Percentiles rank a stretch among this genome's conserved stretches.
Conservation (phyloP, 306 rosid genomes). For the Medicago ruthenica region DNA sequence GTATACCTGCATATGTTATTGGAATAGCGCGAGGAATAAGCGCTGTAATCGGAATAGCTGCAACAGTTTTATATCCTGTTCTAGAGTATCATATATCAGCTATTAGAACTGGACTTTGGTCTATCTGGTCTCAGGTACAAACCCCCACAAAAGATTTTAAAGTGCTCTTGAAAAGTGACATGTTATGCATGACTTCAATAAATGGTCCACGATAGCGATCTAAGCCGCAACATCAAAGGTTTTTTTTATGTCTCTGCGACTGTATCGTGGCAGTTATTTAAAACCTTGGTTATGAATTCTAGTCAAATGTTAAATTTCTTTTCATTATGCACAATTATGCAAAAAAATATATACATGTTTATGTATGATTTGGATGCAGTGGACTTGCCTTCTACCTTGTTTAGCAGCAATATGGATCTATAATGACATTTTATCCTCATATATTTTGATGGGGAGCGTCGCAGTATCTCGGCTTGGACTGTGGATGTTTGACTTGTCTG, state of each 20-base stretch:
- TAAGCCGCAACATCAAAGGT: background rate
- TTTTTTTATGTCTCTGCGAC: background rate
- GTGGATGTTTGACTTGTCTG: constrained; percentile 90
- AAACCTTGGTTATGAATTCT: background rate
- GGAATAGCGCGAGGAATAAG: constrained; percentile 81
- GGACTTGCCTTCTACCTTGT: constrained; percentile 75
- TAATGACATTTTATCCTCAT: constrained; percentile 56
- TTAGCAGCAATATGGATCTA: constrained; percentile 66
- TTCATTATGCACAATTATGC: constrained; percentile 1
- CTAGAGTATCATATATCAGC: constrained; percentile 63
- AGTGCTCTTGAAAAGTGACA: constrained; percentile 1
- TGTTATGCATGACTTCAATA: background rate
- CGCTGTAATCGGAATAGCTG: constrained; percentile 74
- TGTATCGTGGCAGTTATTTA: background rate
- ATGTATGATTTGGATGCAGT: constrained; percentile 53
- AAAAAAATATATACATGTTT: background rate
- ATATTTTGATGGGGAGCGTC: constrained; percentile 81
- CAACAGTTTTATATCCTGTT: constrained; percentile 70
- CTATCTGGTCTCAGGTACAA: constrained; percentile 87
- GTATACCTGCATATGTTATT: constrained; percentile 76
- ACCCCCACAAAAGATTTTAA: background rate
- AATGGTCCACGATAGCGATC: background rate
- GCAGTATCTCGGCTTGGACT: constrained; percentile 87
- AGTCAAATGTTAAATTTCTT: constrained; percentile 3
- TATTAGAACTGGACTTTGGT: constrained; percentile 84